Conservation (phyloP, 805 yeast genomes). For the Yarrowia alimentaria region DNA sequence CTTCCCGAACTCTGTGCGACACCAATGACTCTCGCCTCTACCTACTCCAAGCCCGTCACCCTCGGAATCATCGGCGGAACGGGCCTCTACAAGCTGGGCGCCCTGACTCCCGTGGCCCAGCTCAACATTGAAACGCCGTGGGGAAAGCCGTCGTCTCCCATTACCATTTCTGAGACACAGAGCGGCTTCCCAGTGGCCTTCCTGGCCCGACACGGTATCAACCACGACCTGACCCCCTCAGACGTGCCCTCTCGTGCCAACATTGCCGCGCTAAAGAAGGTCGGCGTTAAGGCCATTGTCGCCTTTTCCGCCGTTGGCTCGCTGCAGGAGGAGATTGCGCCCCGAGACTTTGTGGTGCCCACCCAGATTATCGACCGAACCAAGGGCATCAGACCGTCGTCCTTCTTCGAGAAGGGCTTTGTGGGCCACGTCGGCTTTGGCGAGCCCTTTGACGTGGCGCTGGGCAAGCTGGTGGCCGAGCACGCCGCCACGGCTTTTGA, state of each 20-base stretch:
- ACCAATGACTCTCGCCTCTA: constrained; percentile 24
- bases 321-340: constrained; percentile 79
- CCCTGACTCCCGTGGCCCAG: constrained; percentile 80
- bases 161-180: constrained; percentile 79
- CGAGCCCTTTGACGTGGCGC: constrained; percentile 83
- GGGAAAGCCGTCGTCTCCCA: constrained; percentile 95
- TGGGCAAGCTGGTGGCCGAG: constrained; percentile 64
- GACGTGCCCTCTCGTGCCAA: constrained; percentile 93
- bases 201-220: constrained; percentile 88
- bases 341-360: constrained; percentile 96
- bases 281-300: constrained; percentile 83
- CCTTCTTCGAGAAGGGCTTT: constrained; percentile 87
- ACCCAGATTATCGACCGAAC: constrained; percentile 96
- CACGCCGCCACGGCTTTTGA: constrained; percentile 39
- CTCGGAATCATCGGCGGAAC: constrained; percentile 97
- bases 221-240: constrained; percentile 85
- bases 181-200: constrained; percentile 86
- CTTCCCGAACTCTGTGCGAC: constrained; percentile 23
- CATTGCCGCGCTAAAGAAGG: constrained; percentile 86
- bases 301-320: constrained; percentile 98
- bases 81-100: constrained; percentile 86
- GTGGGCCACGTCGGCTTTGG: constrained; percentile 98
- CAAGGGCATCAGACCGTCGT: constrained; percentile 86
- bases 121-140: constrained; percentile 87
- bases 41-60: constrained; percentile 55